Percentiles rank a stretch among this genome's conserved stretches.
phyloP scores from a whole-genome alignment of 2,329 filamentous ascomycete genomes.

The Coleophoma cylindrospora region DNA sequence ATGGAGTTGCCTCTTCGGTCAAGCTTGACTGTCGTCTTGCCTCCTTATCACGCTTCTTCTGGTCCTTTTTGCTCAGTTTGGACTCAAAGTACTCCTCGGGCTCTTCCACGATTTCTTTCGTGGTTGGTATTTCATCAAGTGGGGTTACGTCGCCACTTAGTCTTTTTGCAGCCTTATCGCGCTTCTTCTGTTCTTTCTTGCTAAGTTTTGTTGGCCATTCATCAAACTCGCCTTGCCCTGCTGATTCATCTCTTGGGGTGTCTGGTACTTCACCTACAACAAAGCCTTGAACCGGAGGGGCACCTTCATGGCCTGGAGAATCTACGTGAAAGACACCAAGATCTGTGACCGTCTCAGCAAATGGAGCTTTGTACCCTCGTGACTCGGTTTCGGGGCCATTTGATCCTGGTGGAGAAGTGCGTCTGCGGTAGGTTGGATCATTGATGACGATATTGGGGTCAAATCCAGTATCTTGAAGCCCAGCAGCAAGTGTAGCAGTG shows the following conservation, averaged over 20 bases:
- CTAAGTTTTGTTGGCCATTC: conserved; percentile 25
- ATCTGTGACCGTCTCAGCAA: conserved; percentile 42
- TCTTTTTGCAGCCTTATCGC: conserved; percentile 33
- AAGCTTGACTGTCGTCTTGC: conserved; percentile 29
- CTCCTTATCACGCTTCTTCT: conserved; percentile 41
- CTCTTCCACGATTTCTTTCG: conserved; percentile 16
- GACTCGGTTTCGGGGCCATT: conserved; percentile 35
- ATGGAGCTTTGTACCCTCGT: conserved; percentile 39
- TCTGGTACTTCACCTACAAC: conserved; percentile 42
- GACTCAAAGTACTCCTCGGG: conserved; percentile 21
- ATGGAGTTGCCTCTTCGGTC: conserved; percentile 16
- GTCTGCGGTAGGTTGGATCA: conserved; percentile 56
- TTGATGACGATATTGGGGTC: conserved; percentile 66
- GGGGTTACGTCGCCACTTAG: conserved; percentile 14
- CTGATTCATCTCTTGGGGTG: conserved; percentile 32
- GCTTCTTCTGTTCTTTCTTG: conserved; percentile 37
- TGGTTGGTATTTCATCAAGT: conserved; percentile 8
- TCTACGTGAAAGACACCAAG: conserved; percentile 22
- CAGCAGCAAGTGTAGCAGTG: conserved; percentile 64
- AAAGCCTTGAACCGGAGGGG: conserved; percentile 33
- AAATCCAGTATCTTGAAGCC: conserved; percentile 64
- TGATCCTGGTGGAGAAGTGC: conserved; percentile 58
- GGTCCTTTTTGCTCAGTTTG: conserved; percentile 43
- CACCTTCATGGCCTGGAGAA: conserved; percentile 9
- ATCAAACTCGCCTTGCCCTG: conserved; percentile 26